phyloP scores from a whole-genome alignment of 2,329 filamentous ascomycete species.

The Claviceps purpurea region DNA sequence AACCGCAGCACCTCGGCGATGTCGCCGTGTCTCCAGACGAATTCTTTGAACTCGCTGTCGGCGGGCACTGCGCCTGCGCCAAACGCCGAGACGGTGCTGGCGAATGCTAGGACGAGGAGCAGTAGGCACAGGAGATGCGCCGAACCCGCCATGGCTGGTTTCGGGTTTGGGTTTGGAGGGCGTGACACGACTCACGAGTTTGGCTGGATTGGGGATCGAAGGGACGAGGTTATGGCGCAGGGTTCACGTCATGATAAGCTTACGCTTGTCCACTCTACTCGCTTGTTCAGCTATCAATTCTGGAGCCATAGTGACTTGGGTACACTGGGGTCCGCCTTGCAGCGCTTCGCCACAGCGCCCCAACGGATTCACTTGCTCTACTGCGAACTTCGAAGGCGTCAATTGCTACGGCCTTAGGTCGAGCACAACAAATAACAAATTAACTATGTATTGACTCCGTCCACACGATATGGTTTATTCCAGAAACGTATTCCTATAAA shows the following conservation, averaged over 20 bases:
- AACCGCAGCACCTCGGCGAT: conserved; percentile 24
- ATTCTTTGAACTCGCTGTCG: conserved; percentile 25
- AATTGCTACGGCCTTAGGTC: too few species aligned
- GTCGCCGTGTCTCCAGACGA: conserved; percentile 27
- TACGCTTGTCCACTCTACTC: too few species aligned
- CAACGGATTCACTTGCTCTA: too few species aligned
- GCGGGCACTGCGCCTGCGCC: conserved; percentile 25
- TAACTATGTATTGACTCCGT: too few species aligned
- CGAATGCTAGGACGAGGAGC: conserved; percentile 15
- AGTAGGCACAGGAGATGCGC: conserved; percentile 4
- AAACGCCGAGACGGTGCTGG: conserved; percentile 20
- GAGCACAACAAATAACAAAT: too few species aligned
- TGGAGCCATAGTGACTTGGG: too few species aligned
- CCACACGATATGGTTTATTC: too few species aligned
- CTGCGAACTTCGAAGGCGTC: too few species aligned
- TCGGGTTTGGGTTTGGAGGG: background rate
- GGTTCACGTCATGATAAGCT: too few species aligned
- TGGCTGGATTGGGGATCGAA: background rate
- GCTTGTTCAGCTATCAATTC: too few species aligned
- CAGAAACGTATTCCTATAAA: background rate
- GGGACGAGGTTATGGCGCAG: background rate
- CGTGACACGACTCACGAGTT: background rate
- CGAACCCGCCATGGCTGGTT: conserved; percentile 1
- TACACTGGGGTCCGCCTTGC: too few species aligned
- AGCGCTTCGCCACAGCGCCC: too few species aligned